A percentile compares a stretch with the other conserved stretches of the same genome.
Conservation (phyloP, 495 filamentous ascomycete species). For the Xylaria nigripes region DNA sequence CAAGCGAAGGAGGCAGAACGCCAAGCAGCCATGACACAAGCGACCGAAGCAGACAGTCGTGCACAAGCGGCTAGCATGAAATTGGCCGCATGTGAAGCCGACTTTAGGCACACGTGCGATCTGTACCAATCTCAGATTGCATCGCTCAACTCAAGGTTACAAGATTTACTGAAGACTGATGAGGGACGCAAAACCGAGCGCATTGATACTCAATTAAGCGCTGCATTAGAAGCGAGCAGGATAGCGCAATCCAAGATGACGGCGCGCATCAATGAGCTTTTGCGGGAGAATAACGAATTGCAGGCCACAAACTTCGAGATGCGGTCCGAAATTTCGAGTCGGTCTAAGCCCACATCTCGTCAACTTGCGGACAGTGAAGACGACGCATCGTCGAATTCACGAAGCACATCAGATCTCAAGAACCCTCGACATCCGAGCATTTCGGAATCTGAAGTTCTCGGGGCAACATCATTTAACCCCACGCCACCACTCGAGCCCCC, state of each 20-base stretch:
- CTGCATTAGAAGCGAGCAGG: slow-evolving; percentile 29
- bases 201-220: slow-evolving; percentile 29
- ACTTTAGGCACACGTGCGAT: slow-evolving; percentile 38
- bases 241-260: slow-evolving; percentile 36
- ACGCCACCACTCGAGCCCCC: slow-evolving; percentile 29
- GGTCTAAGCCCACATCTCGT: slow-evolving; percentile 6
- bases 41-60: slow-evolving; percentile 43
- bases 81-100: slow-evolving; percentile 44
- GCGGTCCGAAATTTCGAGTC: slow-evolving; percentile 19
- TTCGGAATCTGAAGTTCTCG: slow-evolving; percentile 30
- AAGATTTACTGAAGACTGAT: slow-evolving; percentile 28
- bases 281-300: slow-evolving; percentile 34
- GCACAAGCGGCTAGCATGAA: slow-evolving; percentile 44
- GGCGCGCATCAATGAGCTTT: slow-evolving; percentile 33
- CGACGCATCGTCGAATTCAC: slow-evolving; percentile 19
- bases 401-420: slow-evolving; percentile 12
- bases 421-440: slow-evolving; percentile 24
- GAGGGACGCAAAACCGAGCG: slow-evolving; percentile 18
- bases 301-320: slow-evolving; percentile 31
- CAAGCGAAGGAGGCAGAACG: slow-evolving; percentile 51
- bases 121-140: slow-evolving; percentile 39
- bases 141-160: slow-evolving; percentile 33
- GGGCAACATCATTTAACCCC: slow-evolving; percentile 26
- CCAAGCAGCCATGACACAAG: slow-evolving; percentile 40
- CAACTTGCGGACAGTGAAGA: slow-evolving; percentile 9